phyloP scores from a whole-genome alignment of 164 flowering plant genomes.

The Buxus sempervirens region DNA sequence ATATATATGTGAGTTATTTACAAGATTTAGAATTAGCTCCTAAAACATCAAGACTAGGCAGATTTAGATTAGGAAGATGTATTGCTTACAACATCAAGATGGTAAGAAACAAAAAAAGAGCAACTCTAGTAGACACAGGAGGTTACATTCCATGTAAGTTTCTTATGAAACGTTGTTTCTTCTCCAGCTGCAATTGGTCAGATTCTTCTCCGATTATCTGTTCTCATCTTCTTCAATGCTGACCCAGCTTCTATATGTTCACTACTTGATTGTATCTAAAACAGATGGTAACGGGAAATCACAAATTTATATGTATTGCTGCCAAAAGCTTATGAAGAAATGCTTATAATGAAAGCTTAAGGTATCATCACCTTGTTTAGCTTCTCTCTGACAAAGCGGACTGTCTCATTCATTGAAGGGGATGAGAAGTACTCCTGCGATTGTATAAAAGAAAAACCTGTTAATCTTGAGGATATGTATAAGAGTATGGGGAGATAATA shows the following conservation, averaged over 20 bases:
- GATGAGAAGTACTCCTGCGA: slow-evolving; percentile 73
- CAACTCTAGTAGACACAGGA: too few relatives aligned
- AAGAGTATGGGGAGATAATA: too few relatives aligned
- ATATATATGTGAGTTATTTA: too few relatives aligned
- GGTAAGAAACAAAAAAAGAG: too few relatives aligned
- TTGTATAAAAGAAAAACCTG: neutral
- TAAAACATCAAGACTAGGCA: too few relatives aligned
- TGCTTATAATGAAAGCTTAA: neutral
- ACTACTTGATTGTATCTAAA: slow-evolving; percentile 66
- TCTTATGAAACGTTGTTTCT: too few relatives aligned
- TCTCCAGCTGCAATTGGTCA: slow-evolving; percentile 14
- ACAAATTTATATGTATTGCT: neutral
- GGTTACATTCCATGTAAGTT: too few relatives aligned
- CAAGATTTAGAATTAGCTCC: too few relatives aligned
- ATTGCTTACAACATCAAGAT: too few relatives aligned
- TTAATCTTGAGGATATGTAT: too few relatives aligned
- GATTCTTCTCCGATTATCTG: slow-evolving; percentile 80
- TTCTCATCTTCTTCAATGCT: slow-evolving; percentile 55
- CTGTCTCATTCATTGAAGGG: slow-evolving; percentile 83
- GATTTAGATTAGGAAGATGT: too few relatives aligned
- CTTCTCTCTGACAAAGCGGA: slow-evolving; percentile 68
- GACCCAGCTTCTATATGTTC: slow-evolving; percentile 41
- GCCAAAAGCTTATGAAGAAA: neutral
- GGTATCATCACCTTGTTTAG: slow-evolving; percentile 58
- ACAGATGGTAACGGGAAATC: slow-evolving; percentile 1